Evolutionary conservation across 345 rosid species (phyloP).

Genomic region (Rhodamnia rubescens): DNA sequence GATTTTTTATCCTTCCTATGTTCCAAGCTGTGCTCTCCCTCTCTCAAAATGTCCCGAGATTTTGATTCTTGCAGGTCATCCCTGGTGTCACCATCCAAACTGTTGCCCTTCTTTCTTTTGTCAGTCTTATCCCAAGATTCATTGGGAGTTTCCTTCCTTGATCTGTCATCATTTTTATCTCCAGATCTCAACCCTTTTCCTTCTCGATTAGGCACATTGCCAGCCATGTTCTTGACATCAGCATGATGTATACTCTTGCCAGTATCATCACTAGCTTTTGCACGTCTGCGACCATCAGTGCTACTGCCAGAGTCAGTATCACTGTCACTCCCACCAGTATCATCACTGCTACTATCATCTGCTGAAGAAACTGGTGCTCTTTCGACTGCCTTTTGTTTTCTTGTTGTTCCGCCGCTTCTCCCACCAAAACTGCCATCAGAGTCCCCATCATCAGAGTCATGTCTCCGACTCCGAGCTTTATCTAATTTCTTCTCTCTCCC

Average conservation of each 20-base stretch:
- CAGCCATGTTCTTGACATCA: not conserved
- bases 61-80: not conserved
- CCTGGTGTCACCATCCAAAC: not conserved
- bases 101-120: not conserved
- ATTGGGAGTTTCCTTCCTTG: not conserved
- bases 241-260: not conserved
- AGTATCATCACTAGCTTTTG: not conserved
- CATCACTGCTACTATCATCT: conserved; percentile 2
- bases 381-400: not conserved
- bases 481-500: not conserved
- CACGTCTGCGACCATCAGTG: conserved; percentile 6
- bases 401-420: not conserved
- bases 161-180: not conserved
- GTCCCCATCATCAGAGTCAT: conserved; percentile 10
- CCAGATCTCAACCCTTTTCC: conserved; percentile 5
- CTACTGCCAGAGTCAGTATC: conserved; percentile 9
- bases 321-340: not conserved
- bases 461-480: not conserved
- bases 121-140: not conserved
- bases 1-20: not conserved
- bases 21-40: not conserved
- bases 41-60: not conserved
- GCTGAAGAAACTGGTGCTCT: not conserved
- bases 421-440: conserved; percentile 6
- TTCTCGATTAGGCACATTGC: not conserved